phyloP scores from a whole-genome alignment of 2,329 filamentous ascomycete species.

The Colletotrichum noveboracense region DNA sequence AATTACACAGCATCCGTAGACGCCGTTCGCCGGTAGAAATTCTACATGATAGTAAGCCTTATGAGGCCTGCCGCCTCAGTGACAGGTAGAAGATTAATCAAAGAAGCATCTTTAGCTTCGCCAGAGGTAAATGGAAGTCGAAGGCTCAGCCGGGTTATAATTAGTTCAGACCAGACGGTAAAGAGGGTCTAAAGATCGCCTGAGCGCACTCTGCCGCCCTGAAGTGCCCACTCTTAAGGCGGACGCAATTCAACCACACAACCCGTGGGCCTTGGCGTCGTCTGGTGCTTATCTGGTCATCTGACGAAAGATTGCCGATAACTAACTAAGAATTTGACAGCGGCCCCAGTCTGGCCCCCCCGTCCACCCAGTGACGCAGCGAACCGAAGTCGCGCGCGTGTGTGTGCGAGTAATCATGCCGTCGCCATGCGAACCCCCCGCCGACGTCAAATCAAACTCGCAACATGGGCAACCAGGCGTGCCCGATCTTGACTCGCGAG shows the following conservation, averaged over 20 bases:
- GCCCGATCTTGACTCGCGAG: background rate
- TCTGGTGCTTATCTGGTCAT: background rate
- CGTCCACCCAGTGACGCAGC: too few species aligned
- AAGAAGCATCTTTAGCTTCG: background rate
- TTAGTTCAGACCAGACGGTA: background rate
- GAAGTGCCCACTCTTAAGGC: background rate
- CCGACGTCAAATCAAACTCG: background rate
- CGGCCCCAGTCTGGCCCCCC: too few species aligned
- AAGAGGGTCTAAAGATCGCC: background rate
- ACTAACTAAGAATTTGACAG: background rate
- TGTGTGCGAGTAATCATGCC: too few species aligned
- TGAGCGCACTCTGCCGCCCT: background rate
- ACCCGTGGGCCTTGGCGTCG: background rate
- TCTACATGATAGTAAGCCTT: background rate
- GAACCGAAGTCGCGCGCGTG: too few species aligned
- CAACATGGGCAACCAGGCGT: background rate
- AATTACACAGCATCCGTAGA: background rate
- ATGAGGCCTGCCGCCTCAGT: background rate
- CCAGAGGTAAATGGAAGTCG: background rate
- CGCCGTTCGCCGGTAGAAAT: background rate
- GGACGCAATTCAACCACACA: background rate
- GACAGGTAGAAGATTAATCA: background rate
- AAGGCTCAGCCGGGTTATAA: background rate
- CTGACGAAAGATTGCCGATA: background rate
- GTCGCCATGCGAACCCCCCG: background rate